These are phyloP conservation scores for Beauveria sp. DNA, from an alignment of 2,329 filamentous ascomycete genomes.

Conservation along the genomic window DNA sequence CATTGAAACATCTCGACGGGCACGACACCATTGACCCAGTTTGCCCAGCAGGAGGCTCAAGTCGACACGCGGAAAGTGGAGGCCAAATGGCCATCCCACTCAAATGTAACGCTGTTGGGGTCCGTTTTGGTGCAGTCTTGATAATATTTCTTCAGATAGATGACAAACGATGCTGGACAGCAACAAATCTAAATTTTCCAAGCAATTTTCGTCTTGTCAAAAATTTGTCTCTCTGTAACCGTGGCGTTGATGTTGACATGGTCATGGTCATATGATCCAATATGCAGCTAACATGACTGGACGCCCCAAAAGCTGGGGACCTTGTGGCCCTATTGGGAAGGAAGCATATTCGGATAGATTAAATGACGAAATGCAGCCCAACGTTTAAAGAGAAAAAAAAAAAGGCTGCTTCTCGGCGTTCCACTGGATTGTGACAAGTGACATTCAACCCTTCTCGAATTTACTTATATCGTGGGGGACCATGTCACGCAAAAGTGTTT, in stretches of 20 bases:
- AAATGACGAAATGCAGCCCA: background rate
- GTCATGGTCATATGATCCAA: background rate
- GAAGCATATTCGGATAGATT: constrained; percentile 3
- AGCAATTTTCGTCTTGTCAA: too few species aligned
- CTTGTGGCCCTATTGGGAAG: background rate
- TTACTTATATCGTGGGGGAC: background rate
- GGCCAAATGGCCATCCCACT: background rate
- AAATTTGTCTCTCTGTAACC: background rate
- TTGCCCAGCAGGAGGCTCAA: background rate
- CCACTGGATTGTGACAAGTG: background rate
- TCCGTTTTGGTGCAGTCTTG: too few species aligned
- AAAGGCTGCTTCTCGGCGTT: background rate
- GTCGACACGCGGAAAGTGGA: constrained; percentile 2
- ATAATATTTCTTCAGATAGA: background rate
- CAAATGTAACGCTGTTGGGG: background rate
- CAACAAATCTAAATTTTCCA: too few species aligned
- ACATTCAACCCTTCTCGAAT: background rate
- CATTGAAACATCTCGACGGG: background rate
- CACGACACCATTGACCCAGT: background rate
- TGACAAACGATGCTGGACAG: background rate
- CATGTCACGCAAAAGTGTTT: background rate
- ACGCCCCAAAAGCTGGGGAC: background rate
- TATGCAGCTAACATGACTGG: background rate
- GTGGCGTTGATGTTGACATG: background rate
- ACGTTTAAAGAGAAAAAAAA: background rate